Base-by-base conservation (phyloP, 768 basidiomycete species). In the Suillus spraguei region DNA sequence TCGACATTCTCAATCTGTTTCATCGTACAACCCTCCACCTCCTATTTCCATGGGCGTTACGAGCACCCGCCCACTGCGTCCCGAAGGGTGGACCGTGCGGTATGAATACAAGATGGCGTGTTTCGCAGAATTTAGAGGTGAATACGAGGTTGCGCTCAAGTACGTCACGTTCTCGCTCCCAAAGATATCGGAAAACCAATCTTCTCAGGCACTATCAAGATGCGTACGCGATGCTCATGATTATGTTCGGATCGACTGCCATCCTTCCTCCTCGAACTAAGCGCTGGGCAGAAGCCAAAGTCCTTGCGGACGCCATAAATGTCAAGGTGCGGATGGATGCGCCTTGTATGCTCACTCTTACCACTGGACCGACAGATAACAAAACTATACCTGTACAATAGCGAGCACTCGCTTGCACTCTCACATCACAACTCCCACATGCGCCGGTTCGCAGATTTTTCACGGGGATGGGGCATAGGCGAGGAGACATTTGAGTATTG, bases 51-150 rank as follows among this genome's bases (percentile, higher is more conserved):
- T 83, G 9, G 84, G 81, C 7, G 39, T 68, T 22, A 63, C 75
- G 4, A 66, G 28, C 32, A 74, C 83, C 1, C 85, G 88, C 20
- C 87, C 90, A 1, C 78, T 97, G 5, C 81, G 91, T 35, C 85
- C 90, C 1, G 89, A 94, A 74, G 96, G 96, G 0, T 99, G 96
- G 97, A 94, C 92, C 0, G 95, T 97, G 22, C 82, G 97, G 36
- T 98, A 98, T 71, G 96, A 98, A 72, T 99, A 95, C 81, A 99
- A 99, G 78, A 92, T 96, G 85, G 97, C 91, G 0, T 90, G 91
- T 68, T 99, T 98, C 74, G 95, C 97, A 0, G 97, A 99, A 76
- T 95, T 98, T 71, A 80, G 96, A 63, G 88, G 92, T 14, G 97
- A 99, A 74, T 86, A 92, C 64, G 95, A 98, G 69, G 89, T 95